Evolutionary conservation across 2,329 filamentous ascomycete genomes (phyloP).

Genomic region (Phoma sp.): DNA sequence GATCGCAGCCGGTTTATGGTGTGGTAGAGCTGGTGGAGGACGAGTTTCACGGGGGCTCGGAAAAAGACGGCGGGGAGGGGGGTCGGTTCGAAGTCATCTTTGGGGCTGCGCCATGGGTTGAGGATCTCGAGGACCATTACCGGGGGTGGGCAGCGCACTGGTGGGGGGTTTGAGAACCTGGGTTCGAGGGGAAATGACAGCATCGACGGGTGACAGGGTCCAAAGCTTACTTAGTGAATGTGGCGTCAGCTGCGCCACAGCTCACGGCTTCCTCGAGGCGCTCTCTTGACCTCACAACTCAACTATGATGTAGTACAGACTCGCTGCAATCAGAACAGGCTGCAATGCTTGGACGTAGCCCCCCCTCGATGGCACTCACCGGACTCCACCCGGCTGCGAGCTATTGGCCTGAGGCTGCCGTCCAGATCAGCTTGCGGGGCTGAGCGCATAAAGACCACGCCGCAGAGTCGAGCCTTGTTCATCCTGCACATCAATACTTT

Average conservation of each 20-base stretch:
- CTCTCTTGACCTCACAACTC: not conserved
- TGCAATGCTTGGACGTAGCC: not conserved
- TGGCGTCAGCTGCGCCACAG: slow-evolving; percentile 1
- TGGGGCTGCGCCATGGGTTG: slow-evolving; percentile 35
- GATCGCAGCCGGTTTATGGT: slow-evolving; percentile 73
- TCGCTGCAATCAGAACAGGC: not conserved
- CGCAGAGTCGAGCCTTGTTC: slow-evolving; percentile 22
- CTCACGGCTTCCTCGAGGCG: slow-evolving; percentile 8
- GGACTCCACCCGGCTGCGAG: slow-evolving; percentile 13
- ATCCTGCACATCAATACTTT: too few species aligned
- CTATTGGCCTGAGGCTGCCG: slow-evolving; percentile 30
- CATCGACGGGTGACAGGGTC: not conserved
- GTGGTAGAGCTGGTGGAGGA: slow-evolving; percentile 69
- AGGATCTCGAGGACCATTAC: slow-evolving; percentile 42
- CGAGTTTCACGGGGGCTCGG: slow-evolving; percentile 69
- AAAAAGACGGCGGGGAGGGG: slow-evolving; percentile 69
- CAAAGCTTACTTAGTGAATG: not conserved
- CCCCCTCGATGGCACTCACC: not conserved
- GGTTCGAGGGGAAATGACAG: slow-evolving; percentile 8
- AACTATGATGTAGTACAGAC: not conserved
- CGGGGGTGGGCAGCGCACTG: not conserved
- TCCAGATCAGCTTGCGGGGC: slow-evolving; percentile 35
- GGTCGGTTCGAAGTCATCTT: slow-evolving; percentile 53
- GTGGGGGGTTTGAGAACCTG: slow-evolving; percentile 3
- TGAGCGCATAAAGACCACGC: slow-evolving; percentile 28